These are phyloP conservation scores for Mycena crocata DNA, from an alignment of 768 basidiomycete species.

Conservation along the genomic window DNA sequence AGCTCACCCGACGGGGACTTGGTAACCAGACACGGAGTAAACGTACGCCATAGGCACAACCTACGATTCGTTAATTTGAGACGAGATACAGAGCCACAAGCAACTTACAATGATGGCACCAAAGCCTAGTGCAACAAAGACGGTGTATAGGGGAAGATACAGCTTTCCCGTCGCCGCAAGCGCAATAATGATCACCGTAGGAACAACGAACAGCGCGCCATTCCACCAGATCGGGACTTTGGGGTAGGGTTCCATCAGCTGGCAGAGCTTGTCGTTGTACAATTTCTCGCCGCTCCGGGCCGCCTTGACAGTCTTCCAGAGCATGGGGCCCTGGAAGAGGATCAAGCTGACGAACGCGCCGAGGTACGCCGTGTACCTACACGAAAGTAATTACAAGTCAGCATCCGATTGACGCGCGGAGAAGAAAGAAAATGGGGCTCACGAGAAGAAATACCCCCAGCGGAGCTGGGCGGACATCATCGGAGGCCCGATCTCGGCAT, in stretches of 20 bases:
- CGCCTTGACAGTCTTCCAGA: constrained; percentile 30
- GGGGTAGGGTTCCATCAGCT: constrained; percentile 39
- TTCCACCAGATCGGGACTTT: constrained; percentile 42
- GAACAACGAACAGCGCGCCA: constrained; percentile 31
- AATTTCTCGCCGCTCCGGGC: constrained; percentile 3
- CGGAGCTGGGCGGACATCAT: constrained; percentile 41
- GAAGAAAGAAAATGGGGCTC: not conserved
- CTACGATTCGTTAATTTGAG: not conserved
- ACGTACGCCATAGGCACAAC: constrained; percentile 34
- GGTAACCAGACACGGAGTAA: constrained; percentile 39
- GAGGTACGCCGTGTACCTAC: constrained; percentile 37
- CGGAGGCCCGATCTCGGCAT: constrained; percentile 32
- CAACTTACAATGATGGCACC: constrained; percentile 36
- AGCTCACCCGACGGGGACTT: constrained; percentile 28
- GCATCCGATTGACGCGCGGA: not conserved
- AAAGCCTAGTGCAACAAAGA: constrained; percentile 37
- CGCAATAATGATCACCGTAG: constrained; percentile 31
- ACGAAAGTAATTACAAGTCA: not conserved
- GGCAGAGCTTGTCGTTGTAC: constrained; percentile 37
- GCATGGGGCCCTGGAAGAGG: constrained; percentile 40
- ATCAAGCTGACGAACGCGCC: constrained; percentile 36
- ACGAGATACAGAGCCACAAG: not conserved
- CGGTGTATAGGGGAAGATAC: constrained; percentile 39
- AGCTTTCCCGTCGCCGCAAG: constrained; percentile 37
- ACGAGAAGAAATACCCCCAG: constrained; percentile 32